Evolutionary conservation across 2,329 filamentous ascomycete species (phyloP).

Genomic region (Thermomyces lanuginosus): DNA sequence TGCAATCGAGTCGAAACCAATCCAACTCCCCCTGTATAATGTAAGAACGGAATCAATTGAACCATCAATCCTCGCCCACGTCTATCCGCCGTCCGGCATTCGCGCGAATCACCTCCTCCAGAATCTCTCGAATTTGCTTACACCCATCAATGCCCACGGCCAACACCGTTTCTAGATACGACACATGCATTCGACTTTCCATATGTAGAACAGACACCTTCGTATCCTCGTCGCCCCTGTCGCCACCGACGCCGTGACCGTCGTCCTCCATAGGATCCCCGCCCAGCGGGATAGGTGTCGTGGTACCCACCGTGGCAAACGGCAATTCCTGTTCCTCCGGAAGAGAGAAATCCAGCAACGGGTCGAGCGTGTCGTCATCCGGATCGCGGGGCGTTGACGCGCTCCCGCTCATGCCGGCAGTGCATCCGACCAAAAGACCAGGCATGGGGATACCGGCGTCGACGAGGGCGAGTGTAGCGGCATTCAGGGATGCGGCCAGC

Average conservation of each 20-base stretch:
- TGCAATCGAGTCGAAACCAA: no score
- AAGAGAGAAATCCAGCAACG: conserved; percentile 28
- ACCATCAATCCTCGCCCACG: no score
- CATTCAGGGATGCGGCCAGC: conserved; percentile 79
- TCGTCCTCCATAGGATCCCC: conserved; percentile 41
- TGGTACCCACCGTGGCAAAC: conserved; percentile 68
- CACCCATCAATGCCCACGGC: conserved; percentile 85
- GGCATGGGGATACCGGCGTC: conserved; percentile 94
- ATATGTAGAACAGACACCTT: conserved; percentile 65
- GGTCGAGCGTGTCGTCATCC: conserved; percentile 27
- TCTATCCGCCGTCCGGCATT: no score
- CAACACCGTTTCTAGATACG: conserved; percentile 75
- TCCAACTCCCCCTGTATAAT: no score
- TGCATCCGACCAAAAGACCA: conserved; percentile 78
- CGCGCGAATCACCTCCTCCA: conserved; percentile 61
- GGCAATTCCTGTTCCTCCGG: conserved; percentile 58
- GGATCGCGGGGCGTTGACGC: conserved; percentile 26
- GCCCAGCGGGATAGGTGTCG: conserved; percentile 20
- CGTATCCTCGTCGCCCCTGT: conserved; percentile 19
- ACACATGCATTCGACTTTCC: conserved; percentile 73
- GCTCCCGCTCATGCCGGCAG: conserved; percentile 50
- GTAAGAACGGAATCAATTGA: no score
- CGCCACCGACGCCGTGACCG: neutral
- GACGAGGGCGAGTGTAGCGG: conserved; percentile 74
- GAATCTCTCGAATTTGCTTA: conserved; percentile 61